A percentile compares a stretch with the other conserved stretches of the same genome.
These are phyloP conservation scores for Inga leiocalycina DNA, from an alignment of 306 rosid genomes.

Conservation along the genomic window DNA sequence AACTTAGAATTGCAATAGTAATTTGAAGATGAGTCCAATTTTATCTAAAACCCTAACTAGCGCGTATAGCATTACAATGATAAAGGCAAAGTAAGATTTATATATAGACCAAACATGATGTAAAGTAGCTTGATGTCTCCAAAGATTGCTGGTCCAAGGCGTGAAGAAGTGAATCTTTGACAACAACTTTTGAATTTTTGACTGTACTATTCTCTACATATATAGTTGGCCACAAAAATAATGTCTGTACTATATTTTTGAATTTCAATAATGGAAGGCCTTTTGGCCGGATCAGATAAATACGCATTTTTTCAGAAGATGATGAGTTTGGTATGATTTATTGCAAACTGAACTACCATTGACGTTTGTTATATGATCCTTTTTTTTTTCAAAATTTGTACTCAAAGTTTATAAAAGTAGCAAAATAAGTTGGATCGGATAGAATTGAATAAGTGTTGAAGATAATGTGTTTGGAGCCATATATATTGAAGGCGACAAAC, in stretches of 20 bases:
- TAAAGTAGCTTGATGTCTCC: background rate
- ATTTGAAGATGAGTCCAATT: background rate
- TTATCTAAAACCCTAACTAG: background rate
- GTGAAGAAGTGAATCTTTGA: constrained; percentile 3
- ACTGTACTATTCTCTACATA: background rate
- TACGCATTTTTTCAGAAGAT: background rate
- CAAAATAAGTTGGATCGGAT: background rate
- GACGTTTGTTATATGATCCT: background rate
- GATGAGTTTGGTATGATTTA: constrained; percentile 21
- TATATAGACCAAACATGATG: background rate
- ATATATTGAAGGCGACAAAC: constrained; percentile 5
- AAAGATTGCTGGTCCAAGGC: background rate
- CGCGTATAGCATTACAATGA: background rate
- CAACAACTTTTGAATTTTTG: constrained; percentile 26
- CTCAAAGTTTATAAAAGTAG: background rate
- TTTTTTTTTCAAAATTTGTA: background rate
- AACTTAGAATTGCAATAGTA: background rate
- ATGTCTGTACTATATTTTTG: no score
- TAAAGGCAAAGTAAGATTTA: background rate
- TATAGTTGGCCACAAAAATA: background rate
- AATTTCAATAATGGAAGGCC: constrained; percentile 17
- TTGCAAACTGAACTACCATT: background rate
- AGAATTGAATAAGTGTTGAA: background rate
- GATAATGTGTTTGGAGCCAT: constrained; percentile 15
- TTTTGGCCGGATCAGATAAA: constrained; percentile 15